phyloP scores from a whole-genome alignment of 495 filamentous ascomycete genomes.

The Aspergillus sparsus region DNA sequence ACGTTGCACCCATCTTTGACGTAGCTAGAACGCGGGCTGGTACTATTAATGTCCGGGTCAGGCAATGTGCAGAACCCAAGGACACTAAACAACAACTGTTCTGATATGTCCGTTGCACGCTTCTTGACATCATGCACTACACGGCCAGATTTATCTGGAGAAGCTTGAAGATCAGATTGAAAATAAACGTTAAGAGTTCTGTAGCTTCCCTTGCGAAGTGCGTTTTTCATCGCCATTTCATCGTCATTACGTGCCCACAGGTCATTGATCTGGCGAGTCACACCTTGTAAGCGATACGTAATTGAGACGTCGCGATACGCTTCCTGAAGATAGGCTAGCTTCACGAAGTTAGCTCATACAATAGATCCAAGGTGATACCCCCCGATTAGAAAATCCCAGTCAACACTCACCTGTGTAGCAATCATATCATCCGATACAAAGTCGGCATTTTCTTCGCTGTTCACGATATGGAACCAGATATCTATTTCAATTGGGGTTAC shows the following conservation, averaged over 20 bases:
- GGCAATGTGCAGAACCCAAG: constrained; percentile 55
- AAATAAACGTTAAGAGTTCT: constrained; percentile 54
- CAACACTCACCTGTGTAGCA: constrained; percentile 40
- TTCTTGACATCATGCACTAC: background rate
- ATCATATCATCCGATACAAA: constrained; percentile 45
- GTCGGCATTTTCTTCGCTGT: constrained; percentile 33
- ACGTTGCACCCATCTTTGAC: constrained; percentile 55
- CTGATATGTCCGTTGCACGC: constrained; percentile 16
- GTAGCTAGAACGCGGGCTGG: constrained; percentile 39
- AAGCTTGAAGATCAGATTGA: constrained; percentile 47
- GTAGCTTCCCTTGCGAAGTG: constrained; percentile 58
- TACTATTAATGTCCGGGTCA: constrained; percentile 37
- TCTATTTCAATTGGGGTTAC: constrained; percentile 43
- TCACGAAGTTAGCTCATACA: background rate
- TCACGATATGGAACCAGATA: constrained; percentile 53
- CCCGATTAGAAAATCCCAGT: background rate
- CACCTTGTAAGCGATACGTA: constrained; percentile 60
- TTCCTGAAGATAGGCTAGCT: constrained; percentile 46
- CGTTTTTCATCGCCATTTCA: constrained; percentile 62
- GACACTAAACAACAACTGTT: constrained; percentile 36
- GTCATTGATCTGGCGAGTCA: constrained; percentile 73
- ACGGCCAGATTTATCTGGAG: constrained; percentile 27
- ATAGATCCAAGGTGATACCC: background rate
- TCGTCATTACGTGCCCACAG: constrained; percentile 64
- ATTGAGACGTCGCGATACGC: constrained; percentile 47